Conservation (phyloP, 2,329 filamentous ascomycete species). For the Cladophialophora exuberans region DNA sequence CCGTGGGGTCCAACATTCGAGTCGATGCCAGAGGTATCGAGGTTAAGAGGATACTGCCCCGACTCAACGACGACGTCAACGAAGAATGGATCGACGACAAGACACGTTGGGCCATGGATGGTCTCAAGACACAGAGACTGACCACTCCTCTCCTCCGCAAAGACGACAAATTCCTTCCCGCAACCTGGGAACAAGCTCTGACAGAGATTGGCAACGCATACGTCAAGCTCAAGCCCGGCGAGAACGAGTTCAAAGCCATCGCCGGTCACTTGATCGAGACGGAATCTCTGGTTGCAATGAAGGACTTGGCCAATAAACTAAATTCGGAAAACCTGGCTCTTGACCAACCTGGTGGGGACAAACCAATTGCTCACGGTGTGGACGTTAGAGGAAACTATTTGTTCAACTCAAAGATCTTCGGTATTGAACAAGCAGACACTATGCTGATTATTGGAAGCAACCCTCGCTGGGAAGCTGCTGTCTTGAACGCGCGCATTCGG, state of each 20-base stretch:
- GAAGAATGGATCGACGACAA: slow-evolving; percentile 99
- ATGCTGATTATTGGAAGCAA: slow-evolving; percentile 95
- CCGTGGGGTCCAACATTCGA: slow-evolving; percentile 89
- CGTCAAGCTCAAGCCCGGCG: slow-evolving; percentile 77
- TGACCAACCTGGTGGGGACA: slow-evolving; percentile 81
- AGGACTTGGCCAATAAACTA: slow-evolving; percentile 95
- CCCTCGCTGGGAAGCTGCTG: slow-evolving; percentile 90
- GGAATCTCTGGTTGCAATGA: slow-evolving; percentile 92
- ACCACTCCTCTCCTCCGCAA: slow-evolving; percentile 89
- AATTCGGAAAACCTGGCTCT: slow-evolving; percentile 94
- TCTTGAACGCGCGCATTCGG: slow-evolving; percentile 92
- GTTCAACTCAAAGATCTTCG: slow-evolving; percentile 94
- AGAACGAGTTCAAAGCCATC: slow-evolving; percentile 94
- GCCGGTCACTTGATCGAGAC: slow-evolving; percentile 89
- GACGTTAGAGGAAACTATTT: slow-evolving; percentile 93
- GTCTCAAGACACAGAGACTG: slow-evolving; percentile 91
- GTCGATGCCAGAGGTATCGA: slow-evolving; percentile 91
- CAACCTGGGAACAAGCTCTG: slow-evolving; percentile 93
- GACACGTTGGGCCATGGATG: slow-evolving; percentile 93
- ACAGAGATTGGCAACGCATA: slow-evolving; percentile 82
- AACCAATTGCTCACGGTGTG: slow-evolving; percentile 86
- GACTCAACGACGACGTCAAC: slow-evolving; percentile 96
- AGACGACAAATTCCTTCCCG: slow-evolving; percentile 88
- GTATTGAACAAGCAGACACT: slow-evolving; percentile 89
- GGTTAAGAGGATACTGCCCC: slow-evolving; percentile 91